A percentile compares a stretch with the other conserved stretches of the same genome.
Evolutionary conservation across 805 yeast genomes (phyloP).

Genomic region (Candida manassasensis): DNA sequence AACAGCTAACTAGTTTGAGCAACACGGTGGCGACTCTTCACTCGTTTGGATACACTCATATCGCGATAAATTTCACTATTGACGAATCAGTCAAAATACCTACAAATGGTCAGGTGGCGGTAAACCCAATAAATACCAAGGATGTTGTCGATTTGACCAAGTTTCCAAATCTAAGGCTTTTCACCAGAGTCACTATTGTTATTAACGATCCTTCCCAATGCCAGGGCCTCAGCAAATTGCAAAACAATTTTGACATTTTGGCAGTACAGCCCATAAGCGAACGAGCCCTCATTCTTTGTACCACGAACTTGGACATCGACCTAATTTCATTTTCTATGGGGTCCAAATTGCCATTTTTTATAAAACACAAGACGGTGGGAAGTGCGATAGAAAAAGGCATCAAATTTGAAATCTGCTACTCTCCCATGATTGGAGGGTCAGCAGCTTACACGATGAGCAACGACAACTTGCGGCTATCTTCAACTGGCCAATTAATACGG

Average conservation of each 20-base stretch:
- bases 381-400: slow-evolving; percentile 81
- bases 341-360: slow-evolving; percentile 63
- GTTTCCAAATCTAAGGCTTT: slow-evolving; percentile 39
- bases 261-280: slow-evolving; percentile 81
- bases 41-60: slow-evolving; percentile 64
- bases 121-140: slow-evolving; percentile 41
- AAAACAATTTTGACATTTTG: slow-evolving; percentile 63
- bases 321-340: slow-evolving; percentile 68
- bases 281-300: slow-evolving; percentile 68
- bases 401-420: slow-evolving; percentile 73
- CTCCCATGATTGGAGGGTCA: slow-evolving; percentile 43
- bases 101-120: slow-evolving; percentile 30
- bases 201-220: slow-evolving; percentile 76
- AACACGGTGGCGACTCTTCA: slow-evolving; percentile 50
- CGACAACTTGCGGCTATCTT: slow-evolving; percentile 15
- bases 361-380: slow-evolving; percentile 80
- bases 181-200: slow-evolving; percentile 68
- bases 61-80: slow-evolving; percentile 68
- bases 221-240: slow-evolving; percentile 50
- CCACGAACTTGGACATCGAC: slow-evolving; percentile 76
- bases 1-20: slow-evolving; percentile 42
- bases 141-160: slow-evolving; percentile 12
- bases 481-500: slow-evolving; percentile 37
- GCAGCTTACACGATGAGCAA: slow-evolving; percentile 7
- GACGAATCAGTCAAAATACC: slow-evolving; percentile 52